Evolutionary conservation across 345 rosid species (phyloP), one percentile per base, ranked within the genome.

Genomic region (Boechera retrofracta): DNA sequence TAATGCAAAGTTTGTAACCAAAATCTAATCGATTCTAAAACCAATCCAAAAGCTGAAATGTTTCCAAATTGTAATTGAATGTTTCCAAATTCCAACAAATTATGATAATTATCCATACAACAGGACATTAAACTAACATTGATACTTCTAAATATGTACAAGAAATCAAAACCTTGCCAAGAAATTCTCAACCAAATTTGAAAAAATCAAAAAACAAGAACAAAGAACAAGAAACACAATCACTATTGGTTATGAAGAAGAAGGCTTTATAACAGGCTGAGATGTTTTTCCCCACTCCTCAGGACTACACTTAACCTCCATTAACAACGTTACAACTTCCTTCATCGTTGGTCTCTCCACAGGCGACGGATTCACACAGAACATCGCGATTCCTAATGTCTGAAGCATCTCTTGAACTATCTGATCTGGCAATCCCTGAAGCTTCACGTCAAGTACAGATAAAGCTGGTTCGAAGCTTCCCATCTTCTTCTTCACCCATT

Each of bases 321-420:
- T 86, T 48, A 94, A 79, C 83, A 94, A 38, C 9, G 98, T 92
- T 66, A 94, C 93, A 57, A 94, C 98, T 81, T 94, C 97, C 83
- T 94, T 94, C 98, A 94, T 94, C 31, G 93, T 82, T 0, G 98
- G 98, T 58, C 98, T 72, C 60, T 94, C 97, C 2, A 81, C 85
- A 0, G 97, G 98, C 0, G 92, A 90, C 5, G 94, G 86, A 72
- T 94, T 92, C 72, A 94, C 98, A 48, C 98, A 94, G 79, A 94
- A 90, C 95, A 94, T 91, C 0, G 98, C 97, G 9, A 94, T 90
- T 10, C 97, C 97, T 0, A 92, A 82, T 26, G 97, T 90, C 73
- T 94, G 97, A 75, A 91, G 97, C 98, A 94, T 91, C 74, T 94
- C 97, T 52, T 94, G 97, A 71, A 94, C 93, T 69, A 94, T 89